These are phyloP conservation scores for Boletus rubroflammeus DNA, from an alignment of 768 basidiomycete species.

Conservation along the genomic window DNA sequence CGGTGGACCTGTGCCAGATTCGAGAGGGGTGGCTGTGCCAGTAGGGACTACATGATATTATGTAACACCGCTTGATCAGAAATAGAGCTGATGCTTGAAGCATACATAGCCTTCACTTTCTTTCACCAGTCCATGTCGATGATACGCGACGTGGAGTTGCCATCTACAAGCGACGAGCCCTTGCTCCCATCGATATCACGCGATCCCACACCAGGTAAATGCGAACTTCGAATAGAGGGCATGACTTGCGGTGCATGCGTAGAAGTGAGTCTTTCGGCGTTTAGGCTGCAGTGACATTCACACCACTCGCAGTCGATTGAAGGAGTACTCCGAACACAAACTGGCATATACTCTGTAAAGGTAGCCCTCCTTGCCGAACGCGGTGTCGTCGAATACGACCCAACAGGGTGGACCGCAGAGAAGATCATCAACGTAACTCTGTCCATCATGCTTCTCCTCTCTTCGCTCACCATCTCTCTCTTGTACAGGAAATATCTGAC, in stretches of 20 bases:
- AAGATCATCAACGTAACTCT: conserved; percentile 65
- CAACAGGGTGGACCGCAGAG: conserved; percentile 70
- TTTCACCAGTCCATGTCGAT: conserved; percentile 7
- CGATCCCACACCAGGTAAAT: conserved; percentile 42
- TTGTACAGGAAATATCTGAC: conserved; percentile 79
- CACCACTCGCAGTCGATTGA: conserved; percentile 64
- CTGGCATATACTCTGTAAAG: conserved; percentile 88
- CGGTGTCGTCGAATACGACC: conserved; percentile 87
- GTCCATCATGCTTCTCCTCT: neutral
- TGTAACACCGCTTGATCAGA: conserved; percentile 10
- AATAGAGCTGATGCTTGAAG: neutral
- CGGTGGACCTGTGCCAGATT: neutral
- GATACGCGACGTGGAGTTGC: conserved; percentile 1
- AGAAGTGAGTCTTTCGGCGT: conserved; percentile 49
- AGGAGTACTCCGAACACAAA: conserved; percentile 71
- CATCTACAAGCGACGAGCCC: conserved; percentile 19
- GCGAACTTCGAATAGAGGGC: conserved; percentile 79
- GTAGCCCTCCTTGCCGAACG: conserved; percentile 98
- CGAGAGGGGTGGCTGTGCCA: neutral
- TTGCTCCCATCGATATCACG: conserved; percentile 19
- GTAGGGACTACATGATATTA: neutral
- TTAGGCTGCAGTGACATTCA: neutral
- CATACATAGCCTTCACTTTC: neutral
- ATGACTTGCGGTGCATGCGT: conserved; percentile 92
- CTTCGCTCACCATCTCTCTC: conserved; percentile 2